Evolutionary conservation across 108 stramenopile genomes (phyloP).

Genomic region (Nannochloropsis oceanica): DNA sequence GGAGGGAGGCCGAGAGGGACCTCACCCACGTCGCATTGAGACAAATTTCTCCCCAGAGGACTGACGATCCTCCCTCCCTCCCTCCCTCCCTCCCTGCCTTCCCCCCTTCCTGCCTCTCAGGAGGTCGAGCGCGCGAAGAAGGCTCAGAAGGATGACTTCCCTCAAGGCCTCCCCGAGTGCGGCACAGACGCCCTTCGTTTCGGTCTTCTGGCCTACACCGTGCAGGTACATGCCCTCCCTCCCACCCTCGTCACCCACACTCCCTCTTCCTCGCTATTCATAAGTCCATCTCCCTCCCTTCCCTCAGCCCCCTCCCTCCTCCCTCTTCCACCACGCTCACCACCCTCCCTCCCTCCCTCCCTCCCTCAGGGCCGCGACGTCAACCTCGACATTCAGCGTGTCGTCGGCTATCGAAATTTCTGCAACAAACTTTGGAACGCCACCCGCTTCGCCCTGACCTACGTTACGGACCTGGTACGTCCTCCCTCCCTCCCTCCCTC

Average conservation of each 20-base stretch:
- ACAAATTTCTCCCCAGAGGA: neutral
- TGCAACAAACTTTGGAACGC: conserved; percentile 99
- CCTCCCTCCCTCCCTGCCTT: no score
- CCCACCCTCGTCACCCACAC: neutral
- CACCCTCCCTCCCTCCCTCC: neutral
- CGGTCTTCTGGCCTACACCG: conserved; percentile 91
- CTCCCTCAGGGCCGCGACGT: conserved; percentile 77
- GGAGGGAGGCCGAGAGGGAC: neutral
- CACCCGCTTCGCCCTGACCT: conserved; percentile 69
- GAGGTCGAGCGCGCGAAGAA: conserved; percentile 71
- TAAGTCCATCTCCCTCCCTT: neutral
- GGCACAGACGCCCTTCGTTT: conserved; percentile 96
- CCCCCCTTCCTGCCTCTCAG: no score
- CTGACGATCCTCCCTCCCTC: neutral
- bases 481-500: neutral
- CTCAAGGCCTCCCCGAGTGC: conserved; percentile 94
- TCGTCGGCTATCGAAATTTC: conserved; percentile 92
- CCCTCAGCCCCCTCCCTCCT: neutral
- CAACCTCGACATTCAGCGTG: conserved; percentile 93
- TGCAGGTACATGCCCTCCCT: conserved; percentile 27
- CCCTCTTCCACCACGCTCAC: neutral
- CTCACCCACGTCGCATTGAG: neutral
- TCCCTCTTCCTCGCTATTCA: neutral
- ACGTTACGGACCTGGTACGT: conserved; percentile 32
- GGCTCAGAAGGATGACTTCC: conserved; percentile 78